Percentiles rank a stretch among this genome's conserved stretches.
Conservation (phyloP, 257 asterid species). For the Misopates orontium region DNA sequence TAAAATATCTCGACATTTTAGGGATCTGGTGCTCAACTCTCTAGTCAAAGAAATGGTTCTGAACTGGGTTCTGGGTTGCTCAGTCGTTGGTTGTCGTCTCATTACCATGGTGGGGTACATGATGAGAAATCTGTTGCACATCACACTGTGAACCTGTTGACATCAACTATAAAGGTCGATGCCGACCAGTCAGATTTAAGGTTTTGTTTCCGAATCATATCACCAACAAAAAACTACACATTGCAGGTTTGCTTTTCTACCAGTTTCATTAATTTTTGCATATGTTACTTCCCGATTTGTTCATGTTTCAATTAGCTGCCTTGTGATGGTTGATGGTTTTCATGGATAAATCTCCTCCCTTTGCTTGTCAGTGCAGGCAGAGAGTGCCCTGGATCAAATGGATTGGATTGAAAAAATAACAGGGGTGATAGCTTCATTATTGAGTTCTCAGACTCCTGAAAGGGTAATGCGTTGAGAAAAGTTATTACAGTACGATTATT, state of each 20-base stretch:
- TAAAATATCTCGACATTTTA: constrained; percentile 30
- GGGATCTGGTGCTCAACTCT: constrained; percentile 87
- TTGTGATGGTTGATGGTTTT: constrained; percentile 30
- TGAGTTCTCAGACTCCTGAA: constrained; percentile 97
- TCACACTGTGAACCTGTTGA: constrained; percentile 94
- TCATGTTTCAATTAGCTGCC: background rate
- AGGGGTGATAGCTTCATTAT: constrained; percentile 93
- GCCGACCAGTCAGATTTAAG: constrained; percentile 99
- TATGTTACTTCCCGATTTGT: constrained; percentile 2
- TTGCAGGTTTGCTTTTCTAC: constrained; percentile 67
- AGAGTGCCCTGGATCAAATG: constrained; percentile 98
- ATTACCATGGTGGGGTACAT: constrained; percentile 95
- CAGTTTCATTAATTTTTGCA: constrained; percentile 15
- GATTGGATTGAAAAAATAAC: constrained; percentile 99
- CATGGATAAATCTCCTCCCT: constrained; percentile 29
- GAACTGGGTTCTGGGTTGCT: constrained; percentile 97
- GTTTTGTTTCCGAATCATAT: constrained; percentile 97
- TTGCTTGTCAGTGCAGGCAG: constrained; percentile 78
- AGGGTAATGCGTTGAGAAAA: constrained; percentile 57
- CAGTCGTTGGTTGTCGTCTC: constrained; percentile 97
- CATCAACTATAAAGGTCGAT: constrained; percentile 96
- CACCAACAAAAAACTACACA: constrained; percentile 97
- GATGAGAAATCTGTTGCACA: constrained; percentile 99
- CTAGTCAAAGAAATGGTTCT: constrained; percentile 94
- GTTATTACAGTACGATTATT: constrained; percentile 6